Evolutionary conservation across 805 yeast species (phyloP).

Genomic region (Candida pini): DNA sequence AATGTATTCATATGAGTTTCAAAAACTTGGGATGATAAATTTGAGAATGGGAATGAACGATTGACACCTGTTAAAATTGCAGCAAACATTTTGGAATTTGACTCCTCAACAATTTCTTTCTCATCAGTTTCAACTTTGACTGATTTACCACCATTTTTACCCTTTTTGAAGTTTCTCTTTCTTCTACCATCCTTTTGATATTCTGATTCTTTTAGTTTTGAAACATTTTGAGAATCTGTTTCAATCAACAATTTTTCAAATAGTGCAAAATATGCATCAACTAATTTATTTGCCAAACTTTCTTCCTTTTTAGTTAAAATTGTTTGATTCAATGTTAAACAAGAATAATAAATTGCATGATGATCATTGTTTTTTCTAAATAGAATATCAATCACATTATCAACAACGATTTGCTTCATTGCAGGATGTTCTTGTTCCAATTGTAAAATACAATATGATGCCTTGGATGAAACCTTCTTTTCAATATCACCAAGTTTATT

Average conservation of each 20-base stretch:
- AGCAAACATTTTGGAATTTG: constrained; percentile 76
- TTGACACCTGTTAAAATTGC: constrained; percentile 92
- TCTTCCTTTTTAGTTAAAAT: constrained; percentile 74
- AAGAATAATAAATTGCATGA: constrained; percentile 83
- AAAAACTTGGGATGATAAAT: constrained; percentile 63
- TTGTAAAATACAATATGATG: constrained; percentile 74
- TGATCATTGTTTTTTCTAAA: constrained; percentile 74
- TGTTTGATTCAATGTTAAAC: constrained; percentile 87
- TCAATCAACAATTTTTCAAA: constrained; percentile 79
- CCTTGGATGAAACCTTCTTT: constrained; percentile 82
- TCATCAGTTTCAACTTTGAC: constrained; percentile 62
- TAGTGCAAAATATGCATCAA: constrained; percentile 77
- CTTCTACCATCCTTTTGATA: constrained; percentile 56
- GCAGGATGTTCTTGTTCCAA: constrained; percentile 91
- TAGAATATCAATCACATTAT: constrained; percentile 73
- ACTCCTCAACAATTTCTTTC: constrained; percentile 66
- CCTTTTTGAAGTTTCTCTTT: constrained; percentile 73
- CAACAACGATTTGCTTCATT: constrained; percentile 79
- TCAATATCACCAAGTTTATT: constrained; percentile 93
- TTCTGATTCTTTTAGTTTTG: constrained; percentile 34
- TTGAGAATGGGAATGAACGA: constrained; percentile 91
- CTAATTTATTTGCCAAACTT: constrained; percentile 75
- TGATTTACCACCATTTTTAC: constrained; percentile 84
- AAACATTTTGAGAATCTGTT: constrained; percentile 44
- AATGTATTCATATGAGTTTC: constrained; percentile 76